phyloP scores from a whole-genome alignment of 768 basidiomycete species.

The Suillus paluster region DNA sequence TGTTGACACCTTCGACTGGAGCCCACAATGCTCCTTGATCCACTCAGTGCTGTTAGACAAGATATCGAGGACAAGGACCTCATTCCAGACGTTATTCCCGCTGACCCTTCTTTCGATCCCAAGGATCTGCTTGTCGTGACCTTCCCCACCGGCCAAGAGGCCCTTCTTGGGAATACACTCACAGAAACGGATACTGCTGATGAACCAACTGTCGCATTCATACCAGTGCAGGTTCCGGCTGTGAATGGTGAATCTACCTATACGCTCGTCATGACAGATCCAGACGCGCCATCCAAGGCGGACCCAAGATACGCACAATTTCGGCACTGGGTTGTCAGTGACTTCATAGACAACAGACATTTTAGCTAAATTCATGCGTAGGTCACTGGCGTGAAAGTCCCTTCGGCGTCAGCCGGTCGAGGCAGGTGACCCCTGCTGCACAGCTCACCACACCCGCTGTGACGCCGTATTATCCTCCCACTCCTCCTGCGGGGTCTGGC shows the following conservation, averaged over 20 bases:
- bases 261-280: constrained; percentile 62
- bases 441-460: constrained; percentile 49
- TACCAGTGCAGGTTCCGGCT: constrained; percentile 43
- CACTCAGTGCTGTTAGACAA: constrained; percentile 25
- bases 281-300: constrained; percentile 56
- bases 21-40: constrained; percentile 22
- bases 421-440: constrained; percentile 38
- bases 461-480: constrained; percentile 62
- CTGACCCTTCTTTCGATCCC: constrained; percentile 27
- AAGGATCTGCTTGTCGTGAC: constrained; percentile 31
- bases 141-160: constrained; percentile 37
- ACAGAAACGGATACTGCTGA: constrained; percentile 44
- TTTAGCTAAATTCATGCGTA: constrained; percentile 12
- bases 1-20: not conserved
- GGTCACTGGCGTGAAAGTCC: constrained; percentile 45
- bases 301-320: constrained; percentile 55
- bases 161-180: constrained; percentile 43
- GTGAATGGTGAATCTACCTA: constrained; percentile 42
- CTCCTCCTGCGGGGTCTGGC: constrained; percentile 56
- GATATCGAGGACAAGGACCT: constrained; percentile 24
- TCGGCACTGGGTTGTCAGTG: constrained; percentile 60
- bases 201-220: constrained; percentile 54
- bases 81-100: constrained; percentile 36
- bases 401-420: constrained; percentile 34
- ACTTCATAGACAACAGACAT: not conserved